A percentile compares a stretch with the other conserved stretches of the same genome.
phyloP scores from a whole-genome alignment of 495 filamentous ascomycete genomes.

The Hapsidospora chrysogenum region DNA sequence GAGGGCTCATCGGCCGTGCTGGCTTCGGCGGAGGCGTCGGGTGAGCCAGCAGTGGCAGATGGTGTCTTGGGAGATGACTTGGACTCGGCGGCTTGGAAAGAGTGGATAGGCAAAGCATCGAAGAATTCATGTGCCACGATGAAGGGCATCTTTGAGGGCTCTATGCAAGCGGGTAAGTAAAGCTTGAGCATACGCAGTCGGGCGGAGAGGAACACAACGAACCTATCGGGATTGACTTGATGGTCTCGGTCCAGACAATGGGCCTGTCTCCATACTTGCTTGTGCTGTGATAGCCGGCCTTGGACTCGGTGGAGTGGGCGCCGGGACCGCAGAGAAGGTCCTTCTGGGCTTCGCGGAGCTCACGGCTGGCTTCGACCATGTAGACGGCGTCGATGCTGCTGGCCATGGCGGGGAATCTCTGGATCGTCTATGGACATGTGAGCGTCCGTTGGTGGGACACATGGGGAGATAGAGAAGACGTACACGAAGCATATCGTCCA shows the following conservation, averaged over 20 bases:
- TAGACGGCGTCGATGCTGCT: conserved; percentile 71
- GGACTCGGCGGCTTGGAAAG: conserved; percentile 51
- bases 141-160: conserved; percentile 58
- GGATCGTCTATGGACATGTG: conserved; percentile 46
- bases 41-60: conserved; percentile 19
- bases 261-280: conserved; percentile 58
- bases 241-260: conserved; percentile 83
- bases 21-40: conserved; percentile 20
- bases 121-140: conserved; percentile 98
- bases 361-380: conserved; percentile 73
- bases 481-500: conserved; percentile 92
- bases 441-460: background rate
- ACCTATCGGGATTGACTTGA: conserved; percentile 64
- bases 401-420: conserved; percentile 61
- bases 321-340: conserved; percentile 67
- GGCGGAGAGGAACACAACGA: conserved; percentile 10
- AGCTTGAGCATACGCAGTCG: too few species aligned
- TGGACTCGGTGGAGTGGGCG: conserved; percentile 46
- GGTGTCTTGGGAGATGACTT: conserved; percentile 29
- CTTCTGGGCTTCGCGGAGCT: conserved; percentile 60
- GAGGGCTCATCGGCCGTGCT: too few species aligned
- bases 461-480: conserved; percentile 8
- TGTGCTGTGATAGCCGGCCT: conserved; percentile 56
- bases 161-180: too few species aligned
- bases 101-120: conserved; percentile 94